Percentiles rank a stretch among this genome's conserved stretches.
Conservation (phyloP, 768 basidiomycete genomes). For the Rhodotorula babjevae region DNA sequence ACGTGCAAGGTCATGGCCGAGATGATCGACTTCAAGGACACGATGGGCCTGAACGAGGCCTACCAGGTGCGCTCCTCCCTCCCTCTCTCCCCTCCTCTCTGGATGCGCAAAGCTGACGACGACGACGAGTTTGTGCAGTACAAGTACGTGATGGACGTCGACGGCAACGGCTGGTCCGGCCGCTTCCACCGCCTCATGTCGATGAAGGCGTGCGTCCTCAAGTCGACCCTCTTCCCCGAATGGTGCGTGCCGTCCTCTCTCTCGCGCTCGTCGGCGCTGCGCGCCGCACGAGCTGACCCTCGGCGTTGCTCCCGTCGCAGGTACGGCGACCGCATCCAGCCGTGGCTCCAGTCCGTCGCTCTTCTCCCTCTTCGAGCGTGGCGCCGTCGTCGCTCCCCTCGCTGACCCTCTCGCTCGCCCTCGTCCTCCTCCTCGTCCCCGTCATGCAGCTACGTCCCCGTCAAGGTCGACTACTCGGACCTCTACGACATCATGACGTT, state of each 20-base stretch:
- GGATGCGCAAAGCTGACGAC: slow-evolving; percentile 56
- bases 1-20: slow-evolving; percentile 42
- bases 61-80: slow-evolving; percentile 44
- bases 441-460: neutral
- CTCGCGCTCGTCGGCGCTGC: too few species aligned
- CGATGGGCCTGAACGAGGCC: slow-evolving; percentile 40
- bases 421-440: neutral
- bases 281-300: too few species aligned
- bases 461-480: slow-evolving; percentile 41
- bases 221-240: slow-evolving; percentile 85
- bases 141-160: slow-evolving; percentile 86
- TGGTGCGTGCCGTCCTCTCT: too few species aligned
- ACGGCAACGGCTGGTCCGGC: slow-evolving; percentile 85
- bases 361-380: too few species aligned
- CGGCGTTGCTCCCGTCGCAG: too few species aligned
- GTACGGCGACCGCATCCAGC: slow-evolving; percentile 85
- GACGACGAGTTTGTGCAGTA: slow-evolving; percentile 54
- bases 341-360: slow-evolving; percentile 57
- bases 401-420: neutral
- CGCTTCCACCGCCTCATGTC: slow-evolving; percentile 63
- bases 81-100: slow-evolving; percentile 48
- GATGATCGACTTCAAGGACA: slow-evolving; percentile 42
- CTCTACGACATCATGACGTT: slow-evolving; percentile 66
- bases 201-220: slow-evolving; percentile 79
- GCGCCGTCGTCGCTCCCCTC: neutral